Conservation (phyloP, 306 rosid species). For the Castanospermum australe region DNA sequence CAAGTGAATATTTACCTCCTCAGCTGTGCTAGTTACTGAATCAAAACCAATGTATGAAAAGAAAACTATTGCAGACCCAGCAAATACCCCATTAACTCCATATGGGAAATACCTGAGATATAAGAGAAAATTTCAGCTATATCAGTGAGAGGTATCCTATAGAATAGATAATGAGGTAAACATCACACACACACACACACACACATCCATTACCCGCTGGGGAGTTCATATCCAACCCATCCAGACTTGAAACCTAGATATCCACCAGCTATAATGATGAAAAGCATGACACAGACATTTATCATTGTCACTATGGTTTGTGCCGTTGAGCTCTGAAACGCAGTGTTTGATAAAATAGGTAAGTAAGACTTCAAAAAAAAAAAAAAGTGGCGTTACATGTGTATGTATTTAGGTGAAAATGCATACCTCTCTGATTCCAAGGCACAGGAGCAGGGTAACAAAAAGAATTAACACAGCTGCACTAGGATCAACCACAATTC, state of each 20-base stretch:
- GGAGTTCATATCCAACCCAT: conserved; percentile 73
- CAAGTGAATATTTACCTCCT: conserved; percentile 55
- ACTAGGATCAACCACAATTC: conserved; percentile 69
- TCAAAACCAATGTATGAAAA: conserved; percentile 79
- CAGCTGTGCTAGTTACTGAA: conserved; percentile 70
- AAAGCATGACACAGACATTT: conserved; percentile 59
- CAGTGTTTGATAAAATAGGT: not conserved
- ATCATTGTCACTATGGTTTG: conserved; percentile 61
- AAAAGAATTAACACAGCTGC: conserved; percentile 59
- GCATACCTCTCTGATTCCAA: conserved; percentile 70
- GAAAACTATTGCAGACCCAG: conserved; percentile 74
- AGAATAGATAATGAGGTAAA: conserved; percentile 26
- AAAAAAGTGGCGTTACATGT: not conserved
- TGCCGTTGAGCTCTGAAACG: conserved; percentile 68
- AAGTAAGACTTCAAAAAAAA: not conserved
- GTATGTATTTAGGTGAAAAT: not conserved
- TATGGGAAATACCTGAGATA: conserved; percentile 58
- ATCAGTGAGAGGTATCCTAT: not conserved
- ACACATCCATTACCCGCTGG: conserved; percentile 53
- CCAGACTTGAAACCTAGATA: conserved; percentile 65
- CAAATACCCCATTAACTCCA: conserved; percentile 66
- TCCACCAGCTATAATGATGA: conserved; percentile 58
- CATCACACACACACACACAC: not conserved
- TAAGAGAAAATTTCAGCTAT: conserved; percentile 20
- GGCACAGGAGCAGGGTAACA: conserved; percentile 58